These are phyloP conservation scores for Murraya koenigii DNA, from an alignment of 345 rosid species.

Conservation along the genomic window DNA sequence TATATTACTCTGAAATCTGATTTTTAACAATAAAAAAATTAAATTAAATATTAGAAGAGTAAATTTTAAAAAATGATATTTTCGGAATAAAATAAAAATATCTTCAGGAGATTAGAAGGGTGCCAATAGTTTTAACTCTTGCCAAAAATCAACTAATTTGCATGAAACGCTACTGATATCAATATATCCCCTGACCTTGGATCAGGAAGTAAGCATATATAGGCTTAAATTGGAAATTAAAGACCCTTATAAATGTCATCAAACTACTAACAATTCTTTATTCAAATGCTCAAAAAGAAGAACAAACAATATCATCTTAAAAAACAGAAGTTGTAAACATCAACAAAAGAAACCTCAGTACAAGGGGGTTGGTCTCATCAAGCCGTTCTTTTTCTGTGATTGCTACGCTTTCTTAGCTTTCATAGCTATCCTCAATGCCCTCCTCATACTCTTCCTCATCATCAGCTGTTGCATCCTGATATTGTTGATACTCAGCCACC, in stretches of 20 bases:
- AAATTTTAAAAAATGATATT: no score
- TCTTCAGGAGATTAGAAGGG: no score
- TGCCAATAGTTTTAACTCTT: no score
- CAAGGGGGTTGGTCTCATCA: neutral
- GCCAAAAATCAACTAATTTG: no score
- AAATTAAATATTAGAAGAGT: no score
- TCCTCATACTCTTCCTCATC: slow-evolving; percentile 84
- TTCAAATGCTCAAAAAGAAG: slow-evolving; percentile 17
- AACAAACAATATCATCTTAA: slow-evolving; percentile 8
- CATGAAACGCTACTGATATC: no score
- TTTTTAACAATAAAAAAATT: no score
- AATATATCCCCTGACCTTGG: no score
- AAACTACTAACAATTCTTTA: slow-evolving; percentile 14
- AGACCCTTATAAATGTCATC: no score
- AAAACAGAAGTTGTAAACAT: slow-evolving; percentile 2
- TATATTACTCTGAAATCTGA: no score
- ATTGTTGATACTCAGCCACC: slow-evolving; percentile 93
- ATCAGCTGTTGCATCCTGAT: slow-evolving; percentile 92
- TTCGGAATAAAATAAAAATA: no score
- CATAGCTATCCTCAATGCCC: slow-evolving; percentile 39
- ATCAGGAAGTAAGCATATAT: neutral
- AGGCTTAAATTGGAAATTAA: neutral
- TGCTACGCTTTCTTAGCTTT: slow-evolving; percentile 19
- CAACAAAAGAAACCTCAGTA: neutral
- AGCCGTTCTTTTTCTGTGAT: slow-evolving; percentile 9